Conservation (phyloP, 306 rosid species). For the Sechiopsis laciniata region DNA sequence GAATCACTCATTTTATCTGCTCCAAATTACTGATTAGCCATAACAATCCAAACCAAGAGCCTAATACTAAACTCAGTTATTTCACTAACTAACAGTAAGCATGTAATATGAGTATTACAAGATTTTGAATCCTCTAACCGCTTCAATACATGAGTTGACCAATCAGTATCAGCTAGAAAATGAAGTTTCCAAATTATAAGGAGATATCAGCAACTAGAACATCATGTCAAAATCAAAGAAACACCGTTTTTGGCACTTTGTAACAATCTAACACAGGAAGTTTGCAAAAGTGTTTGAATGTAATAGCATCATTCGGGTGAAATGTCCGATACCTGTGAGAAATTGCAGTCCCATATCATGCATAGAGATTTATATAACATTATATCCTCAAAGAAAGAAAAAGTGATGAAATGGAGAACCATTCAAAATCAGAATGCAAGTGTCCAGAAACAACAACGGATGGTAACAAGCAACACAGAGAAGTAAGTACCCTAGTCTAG, state of each 20-base stretch:
- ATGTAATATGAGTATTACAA: not conserved
- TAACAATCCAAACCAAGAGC: not conserved
- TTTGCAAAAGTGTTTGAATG: not conserved
- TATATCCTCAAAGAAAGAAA: not conserved
- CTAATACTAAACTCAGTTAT: not conserved
- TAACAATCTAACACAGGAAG: not conserved
- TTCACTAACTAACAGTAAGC: not conserved
- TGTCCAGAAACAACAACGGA: not conserved
- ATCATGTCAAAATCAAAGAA: not conserved
- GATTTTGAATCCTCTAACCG: not conserved
- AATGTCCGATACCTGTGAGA: not conserved
- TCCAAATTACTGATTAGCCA: not conserved
- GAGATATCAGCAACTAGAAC: not conserved
- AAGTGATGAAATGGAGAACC: not conserved
- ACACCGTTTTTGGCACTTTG: not conserved
- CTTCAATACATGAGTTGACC: not conserved
- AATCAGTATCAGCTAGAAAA: too few species aligned
- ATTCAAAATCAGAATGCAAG: slow-evolving; percentile 2
- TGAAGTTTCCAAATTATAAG: too few species aligned
- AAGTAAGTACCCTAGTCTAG: not conserved
- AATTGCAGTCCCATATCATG: not conserved
- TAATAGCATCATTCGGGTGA: not conserved
- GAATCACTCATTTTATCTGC: not conserved
- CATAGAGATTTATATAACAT: not conserved
- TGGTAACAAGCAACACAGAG: not conserved